Base-by-base conservation (phyloP, 1,284 basidiomycete species). In the Mycosarcoma maydis region DNA sequence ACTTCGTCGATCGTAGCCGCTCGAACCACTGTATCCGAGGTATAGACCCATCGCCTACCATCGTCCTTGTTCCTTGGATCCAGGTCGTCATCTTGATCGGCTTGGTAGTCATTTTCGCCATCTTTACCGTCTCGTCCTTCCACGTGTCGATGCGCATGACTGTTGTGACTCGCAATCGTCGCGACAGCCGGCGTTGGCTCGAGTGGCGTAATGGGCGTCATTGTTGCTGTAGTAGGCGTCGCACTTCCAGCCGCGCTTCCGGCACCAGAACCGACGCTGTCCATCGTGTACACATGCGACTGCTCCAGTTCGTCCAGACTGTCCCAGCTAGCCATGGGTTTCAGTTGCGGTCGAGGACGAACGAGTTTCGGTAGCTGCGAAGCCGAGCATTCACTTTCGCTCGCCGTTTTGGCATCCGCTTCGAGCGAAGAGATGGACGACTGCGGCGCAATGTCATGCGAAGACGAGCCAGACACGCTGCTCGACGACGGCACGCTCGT, bases 1-100 rank as follows among this genome's bases (percentile, higher is more conserved):
- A 95, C 94, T 80, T 96, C 94, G 37, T 93, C 91, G 38, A 94
- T 83, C 38, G 88, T 88, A 4, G 90, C 88, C 26, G 91, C 84
- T 41, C 90, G 86, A 10, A 97, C 92, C 41, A 87, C 83, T 2
- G 90, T 92, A 80, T 92, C 90, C 82, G 85, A 94, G 52, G 85
- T 90, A 80, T 91, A 94, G 43, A 91, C 91, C 94, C 94, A 97
- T 61, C 91, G 88, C 32, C 94, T 84, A 69, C 36, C 73, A 58
- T 73, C 73, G 24, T 65, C 70, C 20, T 22, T 46, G 17, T 46
- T 57, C 10, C 66, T 37, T 2, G 50, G 50, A 34, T 69, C 66
- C 14, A 66, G 36, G 40, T 67, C 57, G 30, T 73, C 71, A 11
- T 66, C 41, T 6, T 59, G 52, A 3, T 56, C 53, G 8, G 53